Percentiles rank a stretch among this genome's conserved stretches.
Conservation (phyloP, 768 basidiomycete species). For the Auriscalpium orientale region DNA sequence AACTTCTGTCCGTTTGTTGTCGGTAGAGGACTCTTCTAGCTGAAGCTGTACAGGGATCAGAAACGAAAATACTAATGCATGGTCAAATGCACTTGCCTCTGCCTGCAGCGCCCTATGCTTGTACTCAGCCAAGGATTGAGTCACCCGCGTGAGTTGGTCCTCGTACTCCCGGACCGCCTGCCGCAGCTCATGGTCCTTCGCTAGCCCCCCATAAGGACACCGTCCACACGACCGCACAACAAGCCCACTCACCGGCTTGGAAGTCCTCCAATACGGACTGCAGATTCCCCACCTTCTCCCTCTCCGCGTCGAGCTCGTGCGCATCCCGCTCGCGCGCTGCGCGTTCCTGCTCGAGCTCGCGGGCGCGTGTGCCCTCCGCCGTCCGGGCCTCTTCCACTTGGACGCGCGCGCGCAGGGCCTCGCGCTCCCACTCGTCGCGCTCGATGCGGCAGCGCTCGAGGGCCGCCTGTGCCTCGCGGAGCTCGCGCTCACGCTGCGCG, state of each 20-base stretch:
- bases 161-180: slow-evolving; percentile 82
- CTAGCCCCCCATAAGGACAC: slow-evolving; percentile 31
- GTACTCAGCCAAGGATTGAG: slow-evolving; percentile 79
- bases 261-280: slow-evolving; percentile 95
- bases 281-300: slow-evolving; percentile 72
- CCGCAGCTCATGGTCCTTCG: slow-evolving; percentile 84
- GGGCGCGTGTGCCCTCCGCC: slow-evolving; percentile 44
- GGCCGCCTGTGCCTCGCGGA: slow-evolving; percentile 78
- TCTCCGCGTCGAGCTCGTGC: slow-evolving; percentile 55
- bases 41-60: slow-evolving; percentile 42
- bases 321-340: slow-evolving; percentile 50
- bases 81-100: slow-evolving; percentile 47
- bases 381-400: slow-evolving; percentile 62
- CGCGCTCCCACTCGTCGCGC: slow-evolving; percentile 63
- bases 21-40: slow-evolving; percentile 65
- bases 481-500: slow-evolving; percentile 63
- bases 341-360: slow-evolving; percentile 62
- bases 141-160: slow-evolving; percentile 57
- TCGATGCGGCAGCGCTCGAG: slow-evolving; percentile 82
- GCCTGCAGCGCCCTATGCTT: slow-evolving; percentile 84
- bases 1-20: slow-evolving; percentile 56
- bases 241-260: slow-evolving; percentile 62
- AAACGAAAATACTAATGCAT: background rate
- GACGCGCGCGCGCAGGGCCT: slow-evolving; percentile 58
- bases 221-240: background rate